Base-by-base conservation (phyloP, 176 grass and related monocot species). In the Eragrostis curvula region DNA sequence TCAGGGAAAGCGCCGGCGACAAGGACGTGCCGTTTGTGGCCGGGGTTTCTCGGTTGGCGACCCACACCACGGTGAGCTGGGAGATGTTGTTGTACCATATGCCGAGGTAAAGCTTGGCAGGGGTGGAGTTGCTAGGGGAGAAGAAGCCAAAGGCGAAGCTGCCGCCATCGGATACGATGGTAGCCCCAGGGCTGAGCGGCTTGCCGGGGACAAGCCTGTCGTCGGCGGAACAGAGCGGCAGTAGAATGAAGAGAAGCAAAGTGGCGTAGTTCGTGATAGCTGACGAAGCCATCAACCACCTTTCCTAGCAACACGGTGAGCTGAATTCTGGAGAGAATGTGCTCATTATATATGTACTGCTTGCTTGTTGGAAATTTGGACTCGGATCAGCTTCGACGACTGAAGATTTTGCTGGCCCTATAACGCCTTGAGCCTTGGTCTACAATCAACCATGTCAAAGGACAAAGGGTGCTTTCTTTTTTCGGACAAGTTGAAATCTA, bases 41-140 rank as follows among this genome's bases (percentile, higher is more conserved):
- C 1, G 77, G 77, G 32, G 32, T 36, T 36, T 36, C 32, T 36
- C 32, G 32, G 32, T 36, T 72, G 67, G 75, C 84, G 5, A 85
- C 57, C 84, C 84, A 85, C 0, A 85, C 67, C 12, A 65, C 67
- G 66, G 84, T 85, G 7, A 4, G 75, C 5, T 1, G 14, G 15
- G 75, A 32, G 10, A 85, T 32, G 57, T 42, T 11, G 46, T n/a
- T 85, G 57, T 85, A 85, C 84, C 84, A 85, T 64, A 72, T 85
- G 57, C 84, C 84, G 46, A 79, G 44, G 84, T 85, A 79, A 15
- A 53, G 57, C 5, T 6, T 64, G 0, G 0, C 1, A 0, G 83
- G 52, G 1, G 75, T 39, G 25, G 65, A 76, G 42, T 50, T 70
- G 41, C 74, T 70, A 3, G 65, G 64, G 27, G 74, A 44, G 65